Conservation (phyloP, 1,139 yeast genomes). For the Yueomyces sp. region DNA sequence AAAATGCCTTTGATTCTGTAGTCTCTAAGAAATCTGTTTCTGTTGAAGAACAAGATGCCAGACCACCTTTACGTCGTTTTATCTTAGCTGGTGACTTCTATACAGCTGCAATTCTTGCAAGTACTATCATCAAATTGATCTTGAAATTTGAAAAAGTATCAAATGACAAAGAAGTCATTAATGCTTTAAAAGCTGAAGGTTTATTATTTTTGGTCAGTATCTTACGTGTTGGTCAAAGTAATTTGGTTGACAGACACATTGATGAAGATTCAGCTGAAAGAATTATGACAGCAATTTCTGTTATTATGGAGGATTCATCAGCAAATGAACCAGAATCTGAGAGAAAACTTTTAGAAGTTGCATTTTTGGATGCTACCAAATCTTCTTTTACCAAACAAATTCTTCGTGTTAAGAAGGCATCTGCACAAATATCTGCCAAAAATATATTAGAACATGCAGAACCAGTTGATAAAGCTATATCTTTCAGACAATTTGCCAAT, state of each 20-base stretch:
- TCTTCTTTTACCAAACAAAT: slow-evolving; percentile 67
- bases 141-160: slow-evolving; percentile 59
- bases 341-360: slow-evolving; percentile 41
- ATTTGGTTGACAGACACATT: slow-evolving; percentile 59
- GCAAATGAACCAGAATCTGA: slow-evolving; percentile 27
- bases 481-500: slow-evolving; percentile 70
- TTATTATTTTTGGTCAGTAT: slow-evolving; percentile 84
- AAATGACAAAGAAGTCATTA: slow-evolving; percentile 42
- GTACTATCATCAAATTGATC: slow-evolving; percentile 80
- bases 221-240: slow-evolving; percentile 79
- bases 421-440: slow-evolving; percentile 45
- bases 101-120: slow-evolving; percentile 76
- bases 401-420: slow-evolving; percentile 35
- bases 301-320: slow-evolving; percentile 55
- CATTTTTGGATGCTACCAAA: slow-evolving; percentile 80
- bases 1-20: slow-evolving; percentile 53
- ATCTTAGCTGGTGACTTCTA: slow-evolving; percentile 84
- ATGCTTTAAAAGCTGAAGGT: slow-evolving; percentile 91
- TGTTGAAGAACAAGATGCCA: slow-evolving; percentile 23
- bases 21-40: slow-evolving; percentile 6
- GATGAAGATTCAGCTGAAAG: slow-evolving; percentile 96
- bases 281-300: slow-evolving; percentile 69
- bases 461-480: slow-evolving; percentile 70
- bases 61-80: slow-evolving; percentile 71
- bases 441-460: slow-evolving; percentile 57